Conservation (phyloP, 2,329 filamentous ascomycete genomes). For the Penicillium italicum region DNA sequence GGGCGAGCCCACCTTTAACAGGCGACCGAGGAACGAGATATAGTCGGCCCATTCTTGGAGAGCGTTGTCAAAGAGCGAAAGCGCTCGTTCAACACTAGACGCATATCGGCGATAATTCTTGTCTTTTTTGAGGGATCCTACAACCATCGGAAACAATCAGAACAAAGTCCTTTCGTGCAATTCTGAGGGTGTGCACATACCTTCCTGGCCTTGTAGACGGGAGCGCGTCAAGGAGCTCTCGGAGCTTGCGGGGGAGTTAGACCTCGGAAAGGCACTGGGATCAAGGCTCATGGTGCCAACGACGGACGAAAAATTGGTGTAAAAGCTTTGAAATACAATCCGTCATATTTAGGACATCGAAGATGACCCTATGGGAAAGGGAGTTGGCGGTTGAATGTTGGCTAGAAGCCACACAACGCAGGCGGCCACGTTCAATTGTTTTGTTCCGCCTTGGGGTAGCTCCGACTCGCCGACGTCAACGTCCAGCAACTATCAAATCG, state of each 20-base stretch:
- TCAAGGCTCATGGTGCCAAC: constrained; percentile 44
- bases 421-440: constrained; percentile 23
- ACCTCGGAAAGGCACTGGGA: constrained; percentile 41
- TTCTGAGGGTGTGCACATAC: constrained; percentile 49
- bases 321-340: constrained; percentile 20
- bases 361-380: constrained; percentile 12
- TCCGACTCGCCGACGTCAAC: constrained; percentile 21
- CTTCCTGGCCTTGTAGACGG: constrained; percentile 72
- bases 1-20: constrained; percentile 67
- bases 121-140: constrained; percentile 51
- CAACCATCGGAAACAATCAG: constrained; percentile 2
- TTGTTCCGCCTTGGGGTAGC: constrained; percentile 24
- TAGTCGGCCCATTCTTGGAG: constrained; percentile 99
- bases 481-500: background rate
- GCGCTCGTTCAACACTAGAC: constrained; percentile 76
- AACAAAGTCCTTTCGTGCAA: background rate
- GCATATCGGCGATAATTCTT: constrained; percentile 83
- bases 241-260: constrained; percentile 73
- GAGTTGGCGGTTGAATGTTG: constrained; percentile 16
- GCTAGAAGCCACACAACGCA: constrained; percentile 21
- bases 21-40: constrained; percentile 88
- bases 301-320: constrained; percentile 24
- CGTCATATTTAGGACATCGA: constrained; percentile 38
- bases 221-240: constrained; percentile 76
- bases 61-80: constrained; percentile 85